These are phyloP conservation scores for Candida multigemmis DNA, from an alignment of 805 yeast species.

Conservation along the genomic window DNA sequence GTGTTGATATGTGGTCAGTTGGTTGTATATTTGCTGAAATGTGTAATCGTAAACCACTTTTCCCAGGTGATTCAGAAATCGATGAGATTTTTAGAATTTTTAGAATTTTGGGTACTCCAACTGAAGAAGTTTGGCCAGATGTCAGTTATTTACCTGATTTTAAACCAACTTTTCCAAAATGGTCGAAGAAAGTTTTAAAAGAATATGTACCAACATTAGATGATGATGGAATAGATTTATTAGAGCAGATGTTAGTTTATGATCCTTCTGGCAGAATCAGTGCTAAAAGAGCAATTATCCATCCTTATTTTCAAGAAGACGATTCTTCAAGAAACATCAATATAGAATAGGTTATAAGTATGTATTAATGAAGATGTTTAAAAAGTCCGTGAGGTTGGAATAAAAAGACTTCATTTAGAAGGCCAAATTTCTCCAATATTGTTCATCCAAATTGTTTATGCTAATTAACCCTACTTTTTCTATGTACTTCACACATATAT, in stretches of 20 bases:
- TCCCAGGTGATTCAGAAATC: conserved; percentile 97
- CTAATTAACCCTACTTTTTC: too few species aligned
- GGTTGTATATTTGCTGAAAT: conserved; percentile 98
- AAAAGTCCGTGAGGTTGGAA: too few species aligned
- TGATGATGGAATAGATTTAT: conserved; percentile 72
- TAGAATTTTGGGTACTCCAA: conserved; percentile 89
- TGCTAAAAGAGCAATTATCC: conserved; percentile 86
- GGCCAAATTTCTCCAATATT: too few species aligned
- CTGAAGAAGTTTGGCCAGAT: conserved; percentile 91
- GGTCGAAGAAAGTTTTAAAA: conserved; percentile 68
- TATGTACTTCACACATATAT: too few species aligned
- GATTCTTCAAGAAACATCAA: too few species aligned
- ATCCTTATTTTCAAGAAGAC: conserved; percentile 74
- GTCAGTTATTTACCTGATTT: conserved; percentile 86
- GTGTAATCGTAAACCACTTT: conserved; percentile 90
- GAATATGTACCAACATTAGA: conserved; percentile 73
- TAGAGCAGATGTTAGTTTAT: conserved; percentile 71
- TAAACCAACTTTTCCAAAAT: conserved; percentile 87
- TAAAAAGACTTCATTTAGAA: too few species aligned
- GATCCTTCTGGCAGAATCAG: conserved; percentile 92
- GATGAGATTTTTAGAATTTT: conserved; percentile 94
- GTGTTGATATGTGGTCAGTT: conserved; percentile 98
- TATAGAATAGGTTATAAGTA: too few species aligned
- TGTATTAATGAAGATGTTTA: too few species aligned
- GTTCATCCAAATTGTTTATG: too few species aligned